A percentile compares a stretch with the other conserved stretches of the same genome.
Evolutionary conservation across 495 filamentous ascomycete species (phyloP).

Genomic region (Neurospora terricola): DNA sequence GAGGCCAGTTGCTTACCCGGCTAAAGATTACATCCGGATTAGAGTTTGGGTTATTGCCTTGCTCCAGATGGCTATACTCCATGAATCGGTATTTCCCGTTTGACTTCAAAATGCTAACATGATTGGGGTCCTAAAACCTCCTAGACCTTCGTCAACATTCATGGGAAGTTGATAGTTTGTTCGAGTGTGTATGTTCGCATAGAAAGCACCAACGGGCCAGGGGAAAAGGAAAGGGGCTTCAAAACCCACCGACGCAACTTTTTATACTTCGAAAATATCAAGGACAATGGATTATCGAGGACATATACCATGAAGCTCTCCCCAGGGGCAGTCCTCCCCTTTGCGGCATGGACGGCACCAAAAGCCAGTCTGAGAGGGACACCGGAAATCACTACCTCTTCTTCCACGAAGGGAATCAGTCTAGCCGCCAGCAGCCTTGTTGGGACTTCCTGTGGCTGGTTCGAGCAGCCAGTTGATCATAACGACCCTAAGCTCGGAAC

Average conservation of each 20-base stretch:
- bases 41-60: too few species aligned
- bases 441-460: constrained; percentile 12
- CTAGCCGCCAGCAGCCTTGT: background rate
- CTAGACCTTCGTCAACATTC: too few species aligned
- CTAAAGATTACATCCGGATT: too few species aligned
- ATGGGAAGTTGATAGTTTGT: background rate
- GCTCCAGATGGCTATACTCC: too few species aligned
- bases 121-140: too few species aligned
- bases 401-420: constrained; percentile 1
- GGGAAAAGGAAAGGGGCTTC: too few species aligned
- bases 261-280: too few species aligned
- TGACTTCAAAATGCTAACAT: too few species aligned
- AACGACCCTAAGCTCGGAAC: constrained; percentile 7
- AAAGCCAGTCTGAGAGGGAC: constrained; percentile 6
- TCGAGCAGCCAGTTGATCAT: constrained; percentile 17
- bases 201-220: too few species aligned
- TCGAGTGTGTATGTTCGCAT: background rate
- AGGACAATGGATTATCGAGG: too few species aligned
- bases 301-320: constrained; percentile 10
- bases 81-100: too few species aligned
- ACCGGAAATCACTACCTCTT: background rate
- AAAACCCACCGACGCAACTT: background rate
- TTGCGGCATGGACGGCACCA: constrained; percentile 11
- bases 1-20: too few species aligned
- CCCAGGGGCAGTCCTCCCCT: constrained; percentile 5